phyloP scores from a whole-genome alignment of 176 grass and related monocot genomes.

The Oryza brachyantha region DNA sequence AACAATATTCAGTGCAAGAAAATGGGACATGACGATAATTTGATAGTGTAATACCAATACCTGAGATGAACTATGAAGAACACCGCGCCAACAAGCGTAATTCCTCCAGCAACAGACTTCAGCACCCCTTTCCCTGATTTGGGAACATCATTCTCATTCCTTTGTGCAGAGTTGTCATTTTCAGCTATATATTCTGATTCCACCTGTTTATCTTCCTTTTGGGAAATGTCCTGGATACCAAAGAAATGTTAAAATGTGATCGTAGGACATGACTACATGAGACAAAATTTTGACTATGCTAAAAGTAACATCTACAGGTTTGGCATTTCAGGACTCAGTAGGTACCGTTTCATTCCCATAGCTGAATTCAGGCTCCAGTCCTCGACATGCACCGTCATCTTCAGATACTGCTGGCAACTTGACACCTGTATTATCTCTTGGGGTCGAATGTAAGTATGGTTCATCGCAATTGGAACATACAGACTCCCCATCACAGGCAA shows the following conservation, averaged over 20 bases:
- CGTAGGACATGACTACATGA: neutral
- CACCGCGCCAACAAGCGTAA: constrained; percentile 47
- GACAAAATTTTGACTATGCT: neutral
- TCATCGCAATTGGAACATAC: constrained; percentile 28
- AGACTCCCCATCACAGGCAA: constrained; percentile 35
- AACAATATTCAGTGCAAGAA: neutral
- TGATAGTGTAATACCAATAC: constrained; percentile 13
- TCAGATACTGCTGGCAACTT: constrained; percentile 26
- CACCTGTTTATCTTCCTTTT: neutral
- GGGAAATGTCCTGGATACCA: constrained; percentile 34
- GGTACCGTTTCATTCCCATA: neutral
- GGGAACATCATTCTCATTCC: constrained; percentile 11
- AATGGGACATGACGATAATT: neutral
- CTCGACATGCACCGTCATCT: neutral
- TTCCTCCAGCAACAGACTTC: constrained; percentile 60
- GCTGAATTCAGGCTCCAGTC: constrained; percentile 19
- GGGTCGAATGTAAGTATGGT: constrained; percentile 7
- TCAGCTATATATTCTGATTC: constrained; percentile 8
- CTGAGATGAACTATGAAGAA: constrained; percentile 61
- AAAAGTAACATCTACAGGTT: neutral
- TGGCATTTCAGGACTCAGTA: constrained; percentile 21
- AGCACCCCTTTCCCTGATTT: constrained; percentile 51
- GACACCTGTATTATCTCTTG: neutral
- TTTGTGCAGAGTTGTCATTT: neutral
- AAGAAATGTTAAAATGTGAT: neutral